Percentiles rank a stretch among this genome's conserved stretches.
phyloP scores from a whole-genome alignment of 768 basidiomycete species.

The Paxillus rubicundulus region DNA sequence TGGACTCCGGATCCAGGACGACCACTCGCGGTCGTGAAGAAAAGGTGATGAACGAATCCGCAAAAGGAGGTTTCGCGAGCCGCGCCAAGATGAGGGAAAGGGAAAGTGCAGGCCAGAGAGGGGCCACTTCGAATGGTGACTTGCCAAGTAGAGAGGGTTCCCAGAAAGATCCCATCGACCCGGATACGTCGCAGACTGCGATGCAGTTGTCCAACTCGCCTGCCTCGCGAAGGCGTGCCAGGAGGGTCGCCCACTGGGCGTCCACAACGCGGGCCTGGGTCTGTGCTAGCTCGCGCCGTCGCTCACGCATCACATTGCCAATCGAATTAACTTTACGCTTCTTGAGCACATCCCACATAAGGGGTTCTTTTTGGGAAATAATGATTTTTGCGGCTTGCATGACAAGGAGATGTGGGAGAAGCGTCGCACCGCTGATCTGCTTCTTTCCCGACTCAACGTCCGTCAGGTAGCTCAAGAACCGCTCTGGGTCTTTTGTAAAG shows the following conservation, averaged over 20 bases:
- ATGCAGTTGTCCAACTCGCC: constrained; percentile 60
- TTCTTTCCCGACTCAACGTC: constrained; percentile 54
- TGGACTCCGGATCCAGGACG: constrained; percentile 40
- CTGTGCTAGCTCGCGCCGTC: constrained; percentile 31
- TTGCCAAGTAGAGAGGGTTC: background rate
- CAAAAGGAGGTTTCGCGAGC: constrained; percentile 62
- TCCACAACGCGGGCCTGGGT: constrained; percentile 48
- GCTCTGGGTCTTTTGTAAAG: constrained; percentile 51
- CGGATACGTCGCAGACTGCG: constrained; percentile 73
- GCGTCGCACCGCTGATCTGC: constrained; percentile 62
- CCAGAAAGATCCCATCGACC: constrained; percentile 55
- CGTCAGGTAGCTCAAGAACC: constrained; percentile 58
- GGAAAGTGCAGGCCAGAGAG: constrained; percentile 61
- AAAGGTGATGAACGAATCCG: constrained; percentile 68
- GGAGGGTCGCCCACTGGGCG: constrained; percentile 64
- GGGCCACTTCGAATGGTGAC: constrained; percentile 26
- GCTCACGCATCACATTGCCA: constrained; percentile 18
- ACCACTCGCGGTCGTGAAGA: constrained; percentile 50
- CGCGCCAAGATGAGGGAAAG: constrained; percentile 65
- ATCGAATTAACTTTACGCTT: constrained; percentile 15
- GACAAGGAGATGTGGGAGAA: constrained; percentile 63
- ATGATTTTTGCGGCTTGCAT: constrained; percentile 31
- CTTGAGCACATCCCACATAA: background rate
- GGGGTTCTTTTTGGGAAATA: background rate
- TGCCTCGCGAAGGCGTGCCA: constrained; percentile 49